A percentile compares a stretch with the other conserved stretches of the same genome.
These are phyloP conservation scores for Pontederia paniculata DNA, from an alignment of 176 grass and related monocot genomes.

Conservation along the genomic window DNA sequence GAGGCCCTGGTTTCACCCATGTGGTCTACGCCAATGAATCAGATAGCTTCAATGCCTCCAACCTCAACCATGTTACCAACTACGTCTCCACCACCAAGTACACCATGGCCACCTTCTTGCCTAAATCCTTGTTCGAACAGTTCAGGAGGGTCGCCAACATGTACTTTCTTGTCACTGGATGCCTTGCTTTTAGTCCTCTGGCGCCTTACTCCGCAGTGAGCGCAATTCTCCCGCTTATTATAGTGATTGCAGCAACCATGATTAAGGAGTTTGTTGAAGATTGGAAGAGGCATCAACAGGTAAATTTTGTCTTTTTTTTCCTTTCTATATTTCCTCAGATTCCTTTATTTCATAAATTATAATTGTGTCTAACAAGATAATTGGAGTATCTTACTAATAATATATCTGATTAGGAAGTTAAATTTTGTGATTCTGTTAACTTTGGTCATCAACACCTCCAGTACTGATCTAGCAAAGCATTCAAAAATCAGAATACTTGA, in stretches of 20 bases:
- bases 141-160: constrained; percentile 98
- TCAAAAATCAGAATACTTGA: no score
- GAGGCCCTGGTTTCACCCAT: constrained; percentile 62
- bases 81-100: constrained; percentile 86
- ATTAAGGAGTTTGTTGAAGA: constrained; percentile 87
- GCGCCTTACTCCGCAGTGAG: constrained; percentile 67
- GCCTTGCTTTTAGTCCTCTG: constrained; percentile 53
- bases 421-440: no score
- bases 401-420: no score
- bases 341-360: no score
- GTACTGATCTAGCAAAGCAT: no score
- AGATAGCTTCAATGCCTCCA: constrained; percentile 10
- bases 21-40: constrained; percentile 66
- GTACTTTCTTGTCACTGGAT: constrained; percentile 78
- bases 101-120: constrained; percentile 54
- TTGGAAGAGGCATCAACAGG: constrained; percentile 83
- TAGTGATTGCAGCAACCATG: constrained; percentile 91
- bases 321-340: neutral
- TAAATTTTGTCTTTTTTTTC: constrained; percentile 26
- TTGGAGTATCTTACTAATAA: neutral
- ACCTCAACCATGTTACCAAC: constrained; percentile 40
- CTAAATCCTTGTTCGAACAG: constrained; percentile 96
- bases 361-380: neutral
- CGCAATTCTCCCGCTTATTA: constrained; percentile 38
- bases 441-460: no score